Conservation (phyloP, 257 asterid genomes). For the Phtheirospermum japonicum region DNA sequence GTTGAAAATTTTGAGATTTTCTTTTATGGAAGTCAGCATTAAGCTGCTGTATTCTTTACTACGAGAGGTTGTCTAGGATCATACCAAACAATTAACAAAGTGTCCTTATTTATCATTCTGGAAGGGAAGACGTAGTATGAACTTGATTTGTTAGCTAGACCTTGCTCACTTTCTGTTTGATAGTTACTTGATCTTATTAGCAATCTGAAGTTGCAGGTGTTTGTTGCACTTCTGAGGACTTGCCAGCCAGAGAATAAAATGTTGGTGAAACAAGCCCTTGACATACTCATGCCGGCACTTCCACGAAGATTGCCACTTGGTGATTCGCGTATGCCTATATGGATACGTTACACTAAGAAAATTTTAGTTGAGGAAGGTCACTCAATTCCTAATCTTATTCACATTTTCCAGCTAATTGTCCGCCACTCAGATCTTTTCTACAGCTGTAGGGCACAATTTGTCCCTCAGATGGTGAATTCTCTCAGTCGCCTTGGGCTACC, state of each 20-base stretch:
- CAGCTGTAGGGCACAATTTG: slow-evolving; percentile 99
- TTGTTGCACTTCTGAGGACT: slow-evolving; percentile 95
- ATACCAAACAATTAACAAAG: background rate
- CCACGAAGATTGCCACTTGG: slow-evolving; percentile 98
- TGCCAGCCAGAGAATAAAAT: slow-evolving; percentile 98
- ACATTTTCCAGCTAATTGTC: slow-evolving; percentile 98
- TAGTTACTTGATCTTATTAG: slow-evolving; percentile 20
- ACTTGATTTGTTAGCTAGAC: background rate
- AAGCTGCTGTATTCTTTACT: background rate
- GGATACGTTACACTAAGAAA: slow-evolving; percentile 99
- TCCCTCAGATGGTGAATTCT: slow-evolving; percentile 99
- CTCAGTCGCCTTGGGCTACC: slow-evolving; percentile 99
- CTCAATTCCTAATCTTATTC: slow-evolving; percentile 95
- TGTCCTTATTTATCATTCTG: background rate
- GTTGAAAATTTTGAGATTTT: background rate
- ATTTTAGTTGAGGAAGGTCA: slow-evolving; percentile 99
- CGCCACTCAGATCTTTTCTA: slow-evolving; percentile 99
- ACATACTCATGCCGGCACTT: slow-evolving; percentile 99
- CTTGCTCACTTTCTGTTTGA: background rate
- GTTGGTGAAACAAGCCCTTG: slow-evolving; percentile 98
- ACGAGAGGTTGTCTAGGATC: background rate
- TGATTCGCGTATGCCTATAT: slow-evolving; percentile 98
- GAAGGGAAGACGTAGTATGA: background rate
- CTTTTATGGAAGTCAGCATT: background rate
- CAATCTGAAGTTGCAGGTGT: slow-evolving; percentile 59